These are phyloP conservation scores for Pleurotus sapidus DNA, from an alignment of 768 basidiomycete genomes.

Conservation along the genomic window DNA sequence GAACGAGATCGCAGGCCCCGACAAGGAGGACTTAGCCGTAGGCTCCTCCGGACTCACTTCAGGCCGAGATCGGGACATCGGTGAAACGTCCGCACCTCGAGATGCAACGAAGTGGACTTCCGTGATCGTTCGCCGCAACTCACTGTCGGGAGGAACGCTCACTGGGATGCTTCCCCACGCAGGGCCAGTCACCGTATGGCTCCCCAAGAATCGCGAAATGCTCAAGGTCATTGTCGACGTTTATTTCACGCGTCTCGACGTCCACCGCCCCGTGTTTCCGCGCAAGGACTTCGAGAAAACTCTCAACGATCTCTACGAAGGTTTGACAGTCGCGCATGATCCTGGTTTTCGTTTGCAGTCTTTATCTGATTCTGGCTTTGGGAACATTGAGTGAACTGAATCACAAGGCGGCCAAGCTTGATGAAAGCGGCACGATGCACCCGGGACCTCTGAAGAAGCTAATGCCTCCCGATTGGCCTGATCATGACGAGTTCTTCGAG, in stretches of 20 bases:
- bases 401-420: constrained; percentile 55
- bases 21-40: constrained; percentile 76
- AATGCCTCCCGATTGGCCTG: constrained; percentile 71
- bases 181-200: constrained; percentile 53
- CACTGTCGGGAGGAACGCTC: constrained; percentile 27
- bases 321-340: constrained; percentile 48
- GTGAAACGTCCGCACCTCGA: constrained; percentile 53
- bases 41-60: constrained; percentile 70
- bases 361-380: constrained; percentile 76
- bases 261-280: constrained; percentile 75
- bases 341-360: constrained; percentile 78
- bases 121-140: constrained; percentile 50
- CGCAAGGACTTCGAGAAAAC: constrained; percentile 66
- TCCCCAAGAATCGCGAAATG: constrained; percentile 76
- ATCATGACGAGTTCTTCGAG: constrained; percentile 83
- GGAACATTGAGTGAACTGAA: constrained; percentile 84
- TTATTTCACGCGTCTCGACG: constrained; percentile 76
- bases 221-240: constrained; percentile 59
- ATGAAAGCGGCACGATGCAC: constrained; percentile 19
- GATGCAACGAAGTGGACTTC: constrained; percentile 61
- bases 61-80: constrained; percentile 60
- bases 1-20: constrained; percentile 53
- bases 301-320: constrained; percentile 66
- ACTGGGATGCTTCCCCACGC: constrained; percentile 31
- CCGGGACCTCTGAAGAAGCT: constrained; percentile 40